These are phyloP conservation scores for Coccomyxa sp. DNA, from an alignment of 139 green algal species.

Conservation along the genomic window DNA sequence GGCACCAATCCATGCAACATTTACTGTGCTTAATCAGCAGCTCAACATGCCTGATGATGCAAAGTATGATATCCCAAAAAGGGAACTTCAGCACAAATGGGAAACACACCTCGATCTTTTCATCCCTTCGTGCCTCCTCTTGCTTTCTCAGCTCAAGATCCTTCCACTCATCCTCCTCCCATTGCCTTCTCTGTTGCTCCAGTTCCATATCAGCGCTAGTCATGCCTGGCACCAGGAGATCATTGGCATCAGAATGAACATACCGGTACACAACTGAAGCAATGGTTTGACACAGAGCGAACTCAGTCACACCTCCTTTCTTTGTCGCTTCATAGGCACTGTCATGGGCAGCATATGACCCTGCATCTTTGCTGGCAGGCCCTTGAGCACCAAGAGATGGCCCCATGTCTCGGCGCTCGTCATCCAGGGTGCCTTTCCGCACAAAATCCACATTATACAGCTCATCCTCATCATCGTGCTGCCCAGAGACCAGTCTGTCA, in stretches of 20 bases:
- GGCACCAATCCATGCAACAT: not conserved
- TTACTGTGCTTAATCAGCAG: not conserved
- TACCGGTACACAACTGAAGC: too few species aligned
- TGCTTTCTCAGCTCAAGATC: conserved; percentile 13
- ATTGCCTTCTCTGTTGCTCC: conserved; percentile 43
- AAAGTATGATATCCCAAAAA: too few species aligned
- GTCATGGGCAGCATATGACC: too few species aligned
- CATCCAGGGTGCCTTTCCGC: conserved; percentile 28
- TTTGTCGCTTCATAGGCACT: too few species aligned
- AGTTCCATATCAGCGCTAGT: conserved; percentile 47
- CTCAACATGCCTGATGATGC: too few species aligned
- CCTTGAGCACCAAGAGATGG: too few species aligned
- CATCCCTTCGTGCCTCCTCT: conserved; percentile 11
- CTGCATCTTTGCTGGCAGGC: too few species aligned
- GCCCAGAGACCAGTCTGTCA: conserved; percentile 45
- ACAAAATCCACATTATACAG: conserved; percentile 78
- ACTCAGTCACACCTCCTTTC: too few species aligned
- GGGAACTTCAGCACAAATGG: too few species aligned
- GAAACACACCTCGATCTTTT: not conserved
- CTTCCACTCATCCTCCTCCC: conserved; percentile 43
- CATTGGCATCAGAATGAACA: too few species aligned
- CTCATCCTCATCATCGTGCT: conserved; percentile 42
- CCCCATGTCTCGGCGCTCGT: not conserved
- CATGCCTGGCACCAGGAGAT: conserved; percentile 35
- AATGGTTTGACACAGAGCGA: too few species aligned